These are phyloP conservation scores for Thelonectria olida DNA, from an alignment of 2,329 filamentous ascomycete species.

Conservation along the genomic window DNA sequence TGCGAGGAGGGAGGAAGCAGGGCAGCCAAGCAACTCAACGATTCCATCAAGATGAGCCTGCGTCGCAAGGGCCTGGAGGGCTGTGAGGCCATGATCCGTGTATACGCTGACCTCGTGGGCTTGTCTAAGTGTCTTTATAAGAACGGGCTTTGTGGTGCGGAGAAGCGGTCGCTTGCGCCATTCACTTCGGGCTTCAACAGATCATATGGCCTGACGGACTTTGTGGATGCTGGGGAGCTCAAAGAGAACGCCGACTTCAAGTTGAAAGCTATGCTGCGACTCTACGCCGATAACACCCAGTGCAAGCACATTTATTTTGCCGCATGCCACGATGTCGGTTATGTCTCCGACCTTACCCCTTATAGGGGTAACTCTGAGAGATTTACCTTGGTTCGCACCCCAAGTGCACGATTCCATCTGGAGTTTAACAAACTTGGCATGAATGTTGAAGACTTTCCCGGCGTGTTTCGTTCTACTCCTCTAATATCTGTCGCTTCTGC, in stretches of 20 bases:
- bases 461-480: conserved; percentile 59
- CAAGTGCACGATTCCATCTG: conserved; percentile 57
- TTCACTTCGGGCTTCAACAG: conserved; percentile 67
- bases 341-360: conserved; percentile 64
- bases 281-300: conserved; percentile 66
- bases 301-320: conserved; percentile 73
- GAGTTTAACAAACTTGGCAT: conserved; percentile 63
- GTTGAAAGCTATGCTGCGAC: conserved; percentile 57
- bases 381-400: conserved; percentile 62
- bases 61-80: conserved; percentile 57
- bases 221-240: conserved; percentile 68
- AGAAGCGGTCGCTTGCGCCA: conserved; percentile 64
- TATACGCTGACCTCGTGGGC: conserved; percentile 65
- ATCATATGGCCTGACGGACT: conserved; percentile 67
- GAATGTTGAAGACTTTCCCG: conserved; percentile 59
- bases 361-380: conserved; percentile 58
- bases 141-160: conserved; percentile 58
- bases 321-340: conserved; percentile 63
- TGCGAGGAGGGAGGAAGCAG: conserved; percentile 63
- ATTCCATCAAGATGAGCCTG: conserved; percentile 58
- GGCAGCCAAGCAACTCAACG: conserved; percentile 63
- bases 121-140: conserved; percentile 58
- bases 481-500: conserved; percentile 33
- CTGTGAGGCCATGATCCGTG: conserved; percentile 63
- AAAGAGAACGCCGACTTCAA: conserved; percentile 70